These are phyloP conservation scores for Xylaria sp. DNA, from an alignment of 2,329 filamentous ascomycete species.

Conservation along the genomic window DNA sequence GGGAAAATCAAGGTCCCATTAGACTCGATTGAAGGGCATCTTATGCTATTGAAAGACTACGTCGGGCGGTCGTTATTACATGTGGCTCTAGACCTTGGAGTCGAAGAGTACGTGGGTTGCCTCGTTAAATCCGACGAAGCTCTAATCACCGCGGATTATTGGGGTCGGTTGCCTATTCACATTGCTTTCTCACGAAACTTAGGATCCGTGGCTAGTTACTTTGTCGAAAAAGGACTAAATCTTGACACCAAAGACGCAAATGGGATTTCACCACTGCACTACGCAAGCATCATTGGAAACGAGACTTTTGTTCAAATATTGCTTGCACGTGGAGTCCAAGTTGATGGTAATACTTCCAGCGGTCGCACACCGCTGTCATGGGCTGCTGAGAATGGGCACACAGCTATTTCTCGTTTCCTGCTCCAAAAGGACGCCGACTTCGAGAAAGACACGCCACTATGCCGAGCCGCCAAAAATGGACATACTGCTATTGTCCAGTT, in stretches of 20 bases:
- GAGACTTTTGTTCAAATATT: not conserved
- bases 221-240: not conserved
- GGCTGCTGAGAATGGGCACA: not conserved
- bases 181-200: slow-evolving; percentile 11
- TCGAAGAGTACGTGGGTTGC: not conserved
- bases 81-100: slow-evolving; percentile 20
- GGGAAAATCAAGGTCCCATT: not conserved
- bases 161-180: slow-evolving; percentile 18
- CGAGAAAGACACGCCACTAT: not conserved
- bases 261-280: slow-evolving; percentile 8
- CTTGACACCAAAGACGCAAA: not conserved
- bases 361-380: not conserved
- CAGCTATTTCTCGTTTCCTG: not conserved
- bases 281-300: slow-evolving; percentile 13
- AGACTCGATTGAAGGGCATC: not conserved
- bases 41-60: slow-evolving; percentile 4
- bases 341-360: not conserved
- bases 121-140: not conserved
- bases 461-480: not conserved
- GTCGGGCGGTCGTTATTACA: slow-evolving; percentile 22
- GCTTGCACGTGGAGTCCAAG: not conserved
- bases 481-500: not conserved
- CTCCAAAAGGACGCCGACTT: not conserved
- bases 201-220: not conserved
- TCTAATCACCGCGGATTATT: not conserved